Conservation (phyloP, 2,329 filamentous ascomycete species). For the Talaromyces rugulosus region DNA sequence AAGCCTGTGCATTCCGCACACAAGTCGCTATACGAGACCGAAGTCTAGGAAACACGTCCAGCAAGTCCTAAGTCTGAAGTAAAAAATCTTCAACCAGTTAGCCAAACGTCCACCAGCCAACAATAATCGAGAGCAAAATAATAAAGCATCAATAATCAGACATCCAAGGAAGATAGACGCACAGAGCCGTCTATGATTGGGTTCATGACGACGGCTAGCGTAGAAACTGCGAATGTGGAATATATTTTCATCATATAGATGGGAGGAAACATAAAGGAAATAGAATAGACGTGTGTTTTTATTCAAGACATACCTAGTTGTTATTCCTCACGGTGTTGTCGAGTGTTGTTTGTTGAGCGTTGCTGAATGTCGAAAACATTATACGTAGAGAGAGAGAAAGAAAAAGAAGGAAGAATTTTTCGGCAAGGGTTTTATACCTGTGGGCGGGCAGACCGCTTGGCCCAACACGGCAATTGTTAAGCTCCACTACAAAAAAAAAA, state of each 20-base stretch:
- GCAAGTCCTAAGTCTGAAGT: no score
- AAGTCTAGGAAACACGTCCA: no score
- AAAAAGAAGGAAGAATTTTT: slow-evolving; percentile 9
- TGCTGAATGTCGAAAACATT: not conserved
- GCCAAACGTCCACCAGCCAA: not conserved
- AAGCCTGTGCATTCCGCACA: no score
- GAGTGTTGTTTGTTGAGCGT: no score
- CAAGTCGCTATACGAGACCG: no score
- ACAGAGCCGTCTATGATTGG: slow-evolving; percentile 17
- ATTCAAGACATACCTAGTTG: slow-evolving; percentile 8
- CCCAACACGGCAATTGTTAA: not conserved
- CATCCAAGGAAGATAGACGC: slow-evolving; percentile 18
- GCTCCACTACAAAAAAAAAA: not conserved
- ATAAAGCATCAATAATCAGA: slow-evolving; percentile 12
- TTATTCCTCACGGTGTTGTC: not conserved
- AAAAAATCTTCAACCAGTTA: not conserved
- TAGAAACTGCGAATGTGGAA: slow-evolving; percentile 37
- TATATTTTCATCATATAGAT: slow-evolving; percentile 36
- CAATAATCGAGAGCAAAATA: not conserved
- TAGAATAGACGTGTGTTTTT: no score
- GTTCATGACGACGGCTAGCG: slow-evolving; percentile 17
- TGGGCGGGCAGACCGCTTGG: not conserved
- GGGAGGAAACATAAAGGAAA: not conserved
- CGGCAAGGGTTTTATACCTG: slow-evolving; percentile 11
- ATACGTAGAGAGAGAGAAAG: slow-evolving; percentile 9